Conservation (phyloP, 1,284 basidiomycete species). For the Trametes polyzona region DNA sequence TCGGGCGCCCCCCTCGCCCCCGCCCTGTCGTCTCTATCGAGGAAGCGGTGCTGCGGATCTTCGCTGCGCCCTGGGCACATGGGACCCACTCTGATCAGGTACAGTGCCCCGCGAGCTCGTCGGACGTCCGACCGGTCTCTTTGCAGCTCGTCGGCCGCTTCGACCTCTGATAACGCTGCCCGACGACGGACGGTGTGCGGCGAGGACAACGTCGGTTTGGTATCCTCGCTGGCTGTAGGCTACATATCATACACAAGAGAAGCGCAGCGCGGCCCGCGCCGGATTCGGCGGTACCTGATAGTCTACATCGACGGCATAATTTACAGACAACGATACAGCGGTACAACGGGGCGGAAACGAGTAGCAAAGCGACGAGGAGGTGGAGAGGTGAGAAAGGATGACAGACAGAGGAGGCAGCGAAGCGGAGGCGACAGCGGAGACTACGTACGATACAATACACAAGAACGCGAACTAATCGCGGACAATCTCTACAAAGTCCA, state of each 20-base stretch:
- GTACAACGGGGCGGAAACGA: not conserved
- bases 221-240: too few relatives aligned
- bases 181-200: too few relatives aligned
- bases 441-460: not conserved
- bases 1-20: too few relatives aligned
- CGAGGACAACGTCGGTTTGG: too few relatives aligned
- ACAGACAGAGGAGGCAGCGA: not conserved
- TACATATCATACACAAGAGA: slow-evolving; percentile 2
- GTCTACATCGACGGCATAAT: slow-evolving; percentile 13
- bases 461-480: not conserved
- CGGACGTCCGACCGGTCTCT: too few relatives aligned
- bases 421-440: not conserved
- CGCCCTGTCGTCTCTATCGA: not conserved
- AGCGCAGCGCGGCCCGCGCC: not conserved
- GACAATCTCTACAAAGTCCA: not conserved
- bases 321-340: slow-evolving; percentile 8
- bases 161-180: too few relatives aligned
- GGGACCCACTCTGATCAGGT: not conserved
- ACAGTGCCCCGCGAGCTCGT: not conserved
- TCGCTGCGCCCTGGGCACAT: not conserved
- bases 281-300: not conserved
- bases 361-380: not conserved
- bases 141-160: too few relatives aligned
- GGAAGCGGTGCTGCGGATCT: not conserved
- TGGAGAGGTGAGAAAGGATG: not conserved